Evolutionary conservation across 805 yeast species (phyloP).

Genomic region (Schizosaccharomyces octosporus): DNA sequence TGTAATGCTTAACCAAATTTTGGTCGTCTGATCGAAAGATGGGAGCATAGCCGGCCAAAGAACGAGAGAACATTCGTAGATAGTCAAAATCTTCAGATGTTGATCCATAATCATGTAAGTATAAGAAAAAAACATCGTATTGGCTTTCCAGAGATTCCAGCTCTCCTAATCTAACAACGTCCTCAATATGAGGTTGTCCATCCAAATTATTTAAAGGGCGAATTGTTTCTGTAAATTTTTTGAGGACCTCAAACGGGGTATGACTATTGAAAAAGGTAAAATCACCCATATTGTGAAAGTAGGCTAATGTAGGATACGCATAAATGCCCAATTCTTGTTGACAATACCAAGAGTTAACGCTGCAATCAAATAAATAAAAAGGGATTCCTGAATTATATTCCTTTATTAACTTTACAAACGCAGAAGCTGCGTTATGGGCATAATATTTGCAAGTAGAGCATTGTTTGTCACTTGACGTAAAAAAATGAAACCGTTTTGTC

Average conservation of each 20-base stretch:
- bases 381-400: neutral
- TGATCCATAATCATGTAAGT: neutral
- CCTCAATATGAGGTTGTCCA: neutral
- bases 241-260: neutral
- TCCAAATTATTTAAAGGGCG: neutral
- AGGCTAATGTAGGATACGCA: neutral
- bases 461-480: neutral
- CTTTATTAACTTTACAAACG: neutral
- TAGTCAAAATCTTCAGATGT: neutral
- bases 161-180: neutral
- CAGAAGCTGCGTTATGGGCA: neutral
- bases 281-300: neutral
- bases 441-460: neutral
- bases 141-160: neutral
- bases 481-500: neutral
- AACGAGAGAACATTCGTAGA: neutral
- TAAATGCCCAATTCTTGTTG: neutral
- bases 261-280: neutral
- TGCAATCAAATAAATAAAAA: neutral
- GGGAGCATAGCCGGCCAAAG: neutral
- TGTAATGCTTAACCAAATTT: neutral
- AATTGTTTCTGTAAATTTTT: neutral
- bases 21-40: neutral
- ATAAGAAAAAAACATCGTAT: neutral
- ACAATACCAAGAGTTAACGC: neutral